Evolutionary conservation across 176 grass and related monocot species (phyloP).

Genomic region (Triticum urartu): DNA sequence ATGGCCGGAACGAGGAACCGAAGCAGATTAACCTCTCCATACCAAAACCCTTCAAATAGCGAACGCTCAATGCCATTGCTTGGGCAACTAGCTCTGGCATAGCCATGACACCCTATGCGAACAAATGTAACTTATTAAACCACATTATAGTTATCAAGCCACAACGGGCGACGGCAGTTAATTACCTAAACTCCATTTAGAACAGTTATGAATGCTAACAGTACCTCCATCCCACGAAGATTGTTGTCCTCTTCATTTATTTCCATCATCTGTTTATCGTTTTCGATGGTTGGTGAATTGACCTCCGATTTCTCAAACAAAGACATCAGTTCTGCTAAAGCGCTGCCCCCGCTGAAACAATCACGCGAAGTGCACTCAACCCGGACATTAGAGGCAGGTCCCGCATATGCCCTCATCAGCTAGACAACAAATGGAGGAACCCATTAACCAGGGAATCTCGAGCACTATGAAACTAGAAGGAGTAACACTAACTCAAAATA

Average conservation of each 20-base stretch:
- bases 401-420: constrained; percentile 74
- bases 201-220: constrained; percentile 13
- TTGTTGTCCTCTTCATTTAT: constrained; percentile 38
- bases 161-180: neutral
- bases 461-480: constrained; percentile 4
- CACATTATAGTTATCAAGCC: neutral
- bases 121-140: neutral
- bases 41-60: constrained; percentile 72
- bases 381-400: constrained; percentile 65
- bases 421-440: constrained; percentile 27
- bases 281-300: constrained; percentile 19
- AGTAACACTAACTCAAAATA: neutral
- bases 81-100: constrained; percentile 85
- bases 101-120: constrained; percentile 60
- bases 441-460: neutral
- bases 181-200: constrained; percentile 20
- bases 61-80: constrained; percentile 67
- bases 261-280: constrained; percentile 28
- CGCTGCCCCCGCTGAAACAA: constrained; percentile 64
- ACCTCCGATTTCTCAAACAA: constrained; percentile 66
- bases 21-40: constrained; percentile 82
- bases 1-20: constrained; percentile 75
- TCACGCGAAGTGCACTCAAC: constrained; percentile 49
- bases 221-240: constrained; percentile 74
- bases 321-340: constrained; percentile 70